Base-by-base conservation (phyloP, 176 grass and related monocot species). In the Lolium perenne region DNA sequence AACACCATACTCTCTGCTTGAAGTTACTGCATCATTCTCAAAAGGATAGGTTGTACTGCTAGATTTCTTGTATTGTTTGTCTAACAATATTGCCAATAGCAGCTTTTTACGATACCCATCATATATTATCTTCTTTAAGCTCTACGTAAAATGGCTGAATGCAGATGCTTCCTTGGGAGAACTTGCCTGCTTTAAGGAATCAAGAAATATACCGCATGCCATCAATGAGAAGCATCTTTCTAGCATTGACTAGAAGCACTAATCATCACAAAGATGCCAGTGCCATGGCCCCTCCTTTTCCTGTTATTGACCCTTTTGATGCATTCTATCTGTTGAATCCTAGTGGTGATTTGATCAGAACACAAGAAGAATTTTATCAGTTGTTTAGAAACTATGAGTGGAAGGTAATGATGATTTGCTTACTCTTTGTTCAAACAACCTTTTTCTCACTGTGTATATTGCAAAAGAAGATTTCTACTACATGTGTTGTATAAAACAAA, bases 91-190 rank as follows among this genome's bases (percentile, higher is more conserved):
- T 86, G 12, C 38, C 47, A 73, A 49, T 79, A 48, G 20, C 10
- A 83, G 38, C 14, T 64, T 22, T 63, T 66, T 59, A 0, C 20
- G 21, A 17, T 51, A 47, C 25, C 43, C 5, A 49, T 77, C 16
- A 56, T 48, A 66, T 71, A 55, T 84, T 71, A 55, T 84, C 46
- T 82, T 82, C 38, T 67, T 57, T 85, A 67, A 92, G 45, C 15
- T 86, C 26, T 75, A 43, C 2, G 4, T 78, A 40, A 84, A 84
- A 77, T 95, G 57, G 65, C 86, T 54, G 64, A 82, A 43, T 85
- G 88, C 89, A 97, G 95, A 97, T 97, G 95, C 91, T 97, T 78
- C 95, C 95, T 29, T 97, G 93, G 95, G 95, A 97, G 35, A 97
- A 89, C 76, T 60, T 97, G 79, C 95, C 95, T 83, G 80, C 72